Evolutionary conservation across 768 basidiomycete species (phyloP).

Genomic region (Lanmaoa pseudosensibilis): DNA sequence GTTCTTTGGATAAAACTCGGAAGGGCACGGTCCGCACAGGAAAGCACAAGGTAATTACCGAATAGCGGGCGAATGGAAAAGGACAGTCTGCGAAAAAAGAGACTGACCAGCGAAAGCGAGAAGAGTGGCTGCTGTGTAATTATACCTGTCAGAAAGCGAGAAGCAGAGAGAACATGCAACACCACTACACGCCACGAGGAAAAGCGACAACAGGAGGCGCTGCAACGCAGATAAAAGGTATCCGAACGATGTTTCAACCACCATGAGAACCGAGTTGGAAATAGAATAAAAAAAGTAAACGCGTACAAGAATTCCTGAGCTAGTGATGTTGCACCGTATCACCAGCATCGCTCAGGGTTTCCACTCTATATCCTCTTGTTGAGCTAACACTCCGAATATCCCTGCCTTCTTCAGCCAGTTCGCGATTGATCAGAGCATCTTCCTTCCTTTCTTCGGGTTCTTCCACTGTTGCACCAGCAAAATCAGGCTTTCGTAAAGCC

Average conservation of each 20-base stretch:
- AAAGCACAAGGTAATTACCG: constrained; percentile 32
- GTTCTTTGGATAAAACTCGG: constrained; percentile 18
- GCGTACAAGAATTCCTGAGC: constrained; percentile 37
- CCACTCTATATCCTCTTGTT: constrained; percentile 76
- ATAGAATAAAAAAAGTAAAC: constrained; percentile 38
- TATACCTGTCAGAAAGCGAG: constrained; percentile 32
- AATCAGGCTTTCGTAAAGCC: constrained; percentile 86
- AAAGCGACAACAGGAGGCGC: constrained; percentile 31
- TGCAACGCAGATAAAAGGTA: constrained; percentile 33
- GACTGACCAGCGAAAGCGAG: constrained; percentile 24
- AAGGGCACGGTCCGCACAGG: constrained; percentile 20
- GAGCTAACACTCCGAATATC: constrained; percentile 83
- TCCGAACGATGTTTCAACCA: constrained; percentile 35
- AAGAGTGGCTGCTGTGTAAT: constrained; percentile 30
- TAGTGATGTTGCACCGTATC: constrained; percentile 49
- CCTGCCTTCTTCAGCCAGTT: constrained; percentile 86
- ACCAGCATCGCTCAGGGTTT: constrained; percentile 59
- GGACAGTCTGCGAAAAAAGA: constrained; percentile 26
- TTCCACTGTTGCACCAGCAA: constrained; percentile 65
- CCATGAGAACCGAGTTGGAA: constrained; percentile 35
- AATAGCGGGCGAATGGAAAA: constrained; percentile 26
- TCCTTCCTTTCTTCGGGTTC: constrained; percentile 50
- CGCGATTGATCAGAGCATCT: constrained; percentile 54
- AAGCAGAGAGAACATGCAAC: constrained; percentile 30
- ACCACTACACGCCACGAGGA: constrained; percentile 31